Percentiles rank a stretch among this genome's conserved stretches.
Evolutionary conservation across 2,329 filamentous ascomycete genomes (phyloP).

Genomic region (Plenodomus biglobosus): DNA sequence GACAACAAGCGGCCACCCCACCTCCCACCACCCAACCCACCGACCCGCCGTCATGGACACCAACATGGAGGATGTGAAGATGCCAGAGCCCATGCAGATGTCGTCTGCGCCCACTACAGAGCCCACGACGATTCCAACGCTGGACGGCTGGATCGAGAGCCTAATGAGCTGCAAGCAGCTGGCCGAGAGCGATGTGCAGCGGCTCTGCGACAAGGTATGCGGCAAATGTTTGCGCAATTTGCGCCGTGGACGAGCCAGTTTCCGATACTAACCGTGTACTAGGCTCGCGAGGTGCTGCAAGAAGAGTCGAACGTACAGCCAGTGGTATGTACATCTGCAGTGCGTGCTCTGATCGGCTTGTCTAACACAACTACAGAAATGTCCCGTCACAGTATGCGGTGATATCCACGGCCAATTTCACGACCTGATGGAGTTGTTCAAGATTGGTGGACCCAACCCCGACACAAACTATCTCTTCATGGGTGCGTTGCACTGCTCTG

Average conservation of each 20-base stretch:
- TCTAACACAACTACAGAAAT: constrained; percentile 61
- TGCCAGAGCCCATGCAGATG: constrained; percentile 75
- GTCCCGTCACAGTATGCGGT: constrained; percentile 96
- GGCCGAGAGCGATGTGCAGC: constrained; percentile 89
- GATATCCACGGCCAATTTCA: constrained; percentile 99
- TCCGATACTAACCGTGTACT: constrained; percentile 18
- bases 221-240: constrained; percentile 1
- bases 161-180: constrained; percentile 99
- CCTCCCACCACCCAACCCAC: constrained; percentile 22
- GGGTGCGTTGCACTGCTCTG: constrained; percentile 57
- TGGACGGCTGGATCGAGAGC: constrained; percentile 98
- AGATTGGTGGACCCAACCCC: constrained; percentile 95
- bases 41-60: constrained; percentile 74
- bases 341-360: neutral
- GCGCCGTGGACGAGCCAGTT: neutral
- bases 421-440: constrained; percentile 99
- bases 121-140: constrained; percentile 84
- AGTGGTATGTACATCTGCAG: constrained; percentile 65
- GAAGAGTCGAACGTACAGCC: constrained; percentile 99
- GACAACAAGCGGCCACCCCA: constrained; percentile 32
- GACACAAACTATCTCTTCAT: constrained; percentile 99
- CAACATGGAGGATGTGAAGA: constrained; percentile 98
- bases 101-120: constrained; percentile 69
- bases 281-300: constrained; percentile 95
- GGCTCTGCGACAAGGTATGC: constrained; percentile 91